Evolutionary conservation across 768 basidiomycete species (phyloP), one percentile per base, ranked within the genome.

Genomic region (Fomitopsis serialis): DNA sequence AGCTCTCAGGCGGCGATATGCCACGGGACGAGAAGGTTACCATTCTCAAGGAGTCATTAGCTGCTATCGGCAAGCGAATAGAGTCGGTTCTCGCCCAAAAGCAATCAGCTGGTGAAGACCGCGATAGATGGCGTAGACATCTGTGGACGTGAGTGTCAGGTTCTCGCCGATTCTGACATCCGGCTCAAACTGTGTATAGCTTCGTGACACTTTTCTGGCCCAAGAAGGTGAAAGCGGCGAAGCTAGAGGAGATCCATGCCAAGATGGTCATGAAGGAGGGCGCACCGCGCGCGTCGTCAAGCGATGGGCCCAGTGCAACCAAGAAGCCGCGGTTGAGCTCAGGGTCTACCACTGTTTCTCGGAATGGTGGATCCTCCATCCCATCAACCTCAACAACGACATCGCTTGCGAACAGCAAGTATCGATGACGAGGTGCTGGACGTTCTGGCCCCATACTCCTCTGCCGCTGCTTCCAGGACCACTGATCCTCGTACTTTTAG

Each of bases 151-250:
- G 71, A 69, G 92, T 88, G 34, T 42, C 42, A 42, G n/a, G n/a
- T n/a, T n/a, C n/a, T n/a, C 32, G 12, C 48, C 12, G 17, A 34
- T 19, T 47, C 15, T 32, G 1, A 2, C 27, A 50, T 29, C 54
- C 56, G n/a, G 40, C 63, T 17, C 23, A 51, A 17, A 47, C 48
- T 23, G 15, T 32, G 29, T 49, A 42, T 62, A 94, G 92, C 34
- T 98, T 98, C 59, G 93, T 97, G 44, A 94, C 92, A 2, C 77
- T 93, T 51, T 98, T 98, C 72, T 98, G 95, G 95, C 95, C 95
- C 5, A 91, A 96, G 76, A 92, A 95, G 70, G 94, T 98, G 59
- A 93, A 89, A 67, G 92, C 93, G 12, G 84, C 81, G 15, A 97
- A 97, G 70, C 74, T 98, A 36, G 90, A 95, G 69, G 92, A 93